phyloP scores from a whole-genome alignment of 306 rosid species.

The Rosa chinensis region DNA sequence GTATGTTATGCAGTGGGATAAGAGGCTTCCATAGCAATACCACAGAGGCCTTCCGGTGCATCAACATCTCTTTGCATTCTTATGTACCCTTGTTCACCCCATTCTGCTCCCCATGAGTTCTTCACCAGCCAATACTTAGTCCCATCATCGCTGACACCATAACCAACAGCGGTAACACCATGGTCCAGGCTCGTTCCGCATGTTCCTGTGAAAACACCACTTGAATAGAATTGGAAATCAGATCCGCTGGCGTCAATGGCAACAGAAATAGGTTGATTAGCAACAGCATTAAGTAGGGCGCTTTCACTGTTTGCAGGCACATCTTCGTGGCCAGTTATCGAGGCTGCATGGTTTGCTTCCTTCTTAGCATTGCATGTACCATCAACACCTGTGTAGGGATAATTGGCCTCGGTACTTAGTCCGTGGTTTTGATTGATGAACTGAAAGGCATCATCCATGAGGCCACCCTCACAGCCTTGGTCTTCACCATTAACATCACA shows the following conservation, averaged over 20 bases:
- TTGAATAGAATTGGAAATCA: neutral
- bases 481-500: slow-evolving; percentile 44
- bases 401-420: neutral
- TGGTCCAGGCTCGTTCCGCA: neutral
- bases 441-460: slow-evolving; percentile 46
- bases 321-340: neutral
- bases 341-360: slow-evolving; percentile 1
- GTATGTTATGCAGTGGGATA: slow-evolving; percentile 34
- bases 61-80: slow-evolving; percentile 36
- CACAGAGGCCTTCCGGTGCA: slow-evolving; percentile 33
- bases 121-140: slow-evolving; percentile 39
- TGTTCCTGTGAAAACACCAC: neutral
- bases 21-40: slow-evolving; percentile 48
- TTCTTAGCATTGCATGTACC: neutral
- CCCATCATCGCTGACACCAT: neutral
- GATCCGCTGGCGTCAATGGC: neutral
- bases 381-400: neutral
- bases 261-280: neutral
- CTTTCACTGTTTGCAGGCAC: slow-evolving; percentile 3
- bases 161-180: neutral
- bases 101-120: slow-evolving; percentile 50
- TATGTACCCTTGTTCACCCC: slow-evolving; percentile 51
- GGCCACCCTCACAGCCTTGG: slow-evolving; percentile 44
- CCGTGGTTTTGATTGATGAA: slow-evolving; percentile 34
- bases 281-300: neutral